These are phyloP conservation scores for Noccaea caerulescens DNA, from an alignment of 345 rosid genomes.

Conservation along the genomic window DNA sequence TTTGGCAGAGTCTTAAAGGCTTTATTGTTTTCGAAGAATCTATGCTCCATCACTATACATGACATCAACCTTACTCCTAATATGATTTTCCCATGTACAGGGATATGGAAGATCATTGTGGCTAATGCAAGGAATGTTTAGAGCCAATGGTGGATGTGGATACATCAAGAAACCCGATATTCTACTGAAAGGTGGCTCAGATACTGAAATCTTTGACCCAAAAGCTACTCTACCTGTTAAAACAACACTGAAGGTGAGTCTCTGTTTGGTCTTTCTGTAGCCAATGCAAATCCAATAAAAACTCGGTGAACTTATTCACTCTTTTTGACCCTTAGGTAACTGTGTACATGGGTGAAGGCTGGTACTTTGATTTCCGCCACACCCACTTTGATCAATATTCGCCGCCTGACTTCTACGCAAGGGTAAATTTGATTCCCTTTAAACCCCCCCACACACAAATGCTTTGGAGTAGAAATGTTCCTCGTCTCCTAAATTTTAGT, in stretches of 20 bases:
- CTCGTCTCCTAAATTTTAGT: slow-evolving; percentile 9
- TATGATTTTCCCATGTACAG: slow-evolving; percentile 36
- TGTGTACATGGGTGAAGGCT: slow-evolving; percentile 49
- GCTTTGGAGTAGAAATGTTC: neutral
- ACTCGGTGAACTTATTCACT: neutral
- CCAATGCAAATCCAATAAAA: neutral
- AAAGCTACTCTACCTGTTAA: slow-evolving; percentile 46
- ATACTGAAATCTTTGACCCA: slow-evolving; percentile 66
- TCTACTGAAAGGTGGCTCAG: slow-evolving; percentile 50
- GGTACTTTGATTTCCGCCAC: slow-evolving; percentile 47
- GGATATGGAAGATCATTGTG: slow-evolving; percentile 75
- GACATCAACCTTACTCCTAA: slow-evolving; percentile 10
- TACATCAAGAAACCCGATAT: slow-evolving; percentile 71
- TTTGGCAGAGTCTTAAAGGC: neutral
- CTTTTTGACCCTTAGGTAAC: slow-evolving; percentile 30
- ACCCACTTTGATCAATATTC: slow-evolving; percentile 46
- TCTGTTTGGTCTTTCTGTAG: neutral
- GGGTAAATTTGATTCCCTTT: slow-evolving; percentile 30
- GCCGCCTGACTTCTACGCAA: slow-evolving; percentile 46
- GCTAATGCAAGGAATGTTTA: slow-evolving; percentile 85
- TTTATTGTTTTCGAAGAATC: slow-evolving; percentile 17
- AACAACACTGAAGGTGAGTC: slow-evolving; percentile 41
- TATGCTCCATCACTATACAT: neutral
- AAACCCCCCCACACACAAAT: neutral
- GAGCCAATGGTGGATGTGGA: slow-evolving; percentile 76